Evolutionary conservation across 306 rosid species (phyloP).

Genomic region (Arachis hypogaea): DNA sequence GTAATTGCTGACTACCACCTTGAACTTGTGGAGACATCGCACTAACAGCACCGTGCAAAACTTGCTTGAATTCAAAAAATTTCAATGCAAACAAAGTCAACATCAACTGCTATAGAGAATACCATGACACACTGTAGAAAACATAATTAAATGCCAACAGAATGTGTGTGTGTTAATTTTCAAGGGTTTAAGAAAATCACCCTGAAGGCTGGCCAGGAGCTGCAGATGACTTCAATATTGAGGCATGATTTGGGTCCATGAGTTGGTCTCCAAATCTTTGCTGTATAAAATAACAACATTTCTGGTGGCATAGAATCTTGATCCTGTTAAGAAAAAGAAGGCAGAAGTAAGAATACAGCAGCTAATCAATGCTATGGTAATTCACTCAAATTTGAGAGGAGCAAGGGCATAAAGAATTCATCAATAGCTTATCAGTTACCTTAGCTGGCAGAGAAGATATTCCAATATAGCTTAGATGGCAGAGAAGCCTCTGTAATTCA

Average conservation of each 20-base stretch:
- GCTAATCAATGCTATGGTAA: constrained; percentile 22
- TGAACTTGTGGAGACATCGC: constrained; percentile 92
- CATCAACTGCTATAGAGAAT: constrained; percentile 12
- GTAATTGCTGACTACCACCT: constrained; percentile 84
- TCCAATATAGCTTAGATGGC: not conserved
- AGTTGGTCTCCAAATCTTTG: constrained; percentile 91
- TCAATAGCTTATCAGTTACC: constrained; percentile 22
- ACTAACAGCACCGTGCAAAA: constrained; percentile 85
- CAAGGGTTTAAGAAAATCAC: constrained; percentile 45
- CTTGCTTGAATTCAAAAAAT: constrained; percentile 69
- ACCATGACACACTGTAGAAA: constrained; percentile 16
- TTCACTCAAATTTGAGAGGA: constrained; percentile 17
- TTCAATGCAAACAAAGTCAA: constrained; percentile 28
- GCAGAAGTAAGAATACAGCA: constrained; percentile 18
- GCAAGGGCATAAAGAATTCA: constrained; percentile 19
- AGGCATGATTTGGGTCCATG: constrained; percentile 81
- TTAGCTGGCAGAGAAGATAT: not conserved
- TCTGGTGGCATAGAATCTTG: constrained; percentile 71
- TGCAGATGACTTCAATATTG: constrained; percentile 86
- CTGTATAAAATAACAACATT: constrained; percentile 50
- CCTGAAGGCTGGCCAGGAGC: constrained; percentile 94
- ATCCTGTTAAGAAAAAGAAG: constrained; percentile 57
- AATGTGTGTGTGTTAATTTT: too few species aligned
- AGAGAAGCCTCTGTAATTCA: not conserved
- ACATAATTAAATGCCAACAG: constrained; percentile 18